Evolutionary conservation across 192 early-diverging fungal species (phyloP).

Genomic region (Dissophora ornata): DNA sequence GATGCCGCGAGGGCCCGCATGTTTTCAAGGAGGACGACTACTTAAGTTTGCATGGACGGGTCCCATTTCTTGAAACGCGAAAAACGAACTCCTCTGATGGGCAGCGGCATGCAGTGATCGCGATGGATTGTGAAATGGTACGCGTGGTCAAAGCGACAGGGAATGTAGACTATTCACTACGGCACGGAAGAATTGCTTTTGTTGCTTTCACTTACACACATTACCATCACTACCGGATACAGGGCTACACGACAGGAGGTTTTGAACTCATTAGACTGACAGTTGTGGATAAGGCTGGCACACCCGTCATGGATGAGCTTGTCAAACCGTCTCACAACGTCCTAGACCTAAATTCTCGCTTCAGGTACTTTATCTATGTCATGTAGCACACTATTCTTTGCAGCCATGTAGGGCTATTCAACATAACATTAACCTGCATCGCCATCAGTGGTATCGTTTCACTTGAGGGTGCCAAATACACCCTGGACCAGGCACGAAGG

Average conservation of each 20-base stretch:
- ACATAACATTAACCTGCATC: too few relatives aligned
- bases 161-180: too few relatives aligned
- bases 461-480: conserved; percentile 59
- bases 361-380: conserved; percentile 40
- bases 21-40: conserved; percentile 71
- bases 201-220: too few relatives aligned
- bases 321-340: conserved; percentile 63
- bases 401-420: not conserved
- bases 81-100: conserved; percentile 10
- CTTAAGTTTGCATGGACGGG: conserved; percentile 54
- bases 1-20: conserved; percentile 71
- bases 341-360: conserved; percentile 71
- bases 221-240: not conserved
- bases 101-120: conserved; percentile 54
- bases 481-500: conserved; percentile 58
- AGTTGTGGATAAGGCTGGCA: conserved; percentile 60
- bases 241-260: conserved; percentile 75
- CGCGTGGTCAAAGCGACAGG: too few relatives aligned
- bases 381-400: not conserved
- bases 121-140: conserved; percentile 83
- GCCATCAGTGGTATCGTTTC: conserved; percentile 61
- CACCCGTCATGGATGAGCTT: conserved; percentile 69
- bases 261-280: conserved; percentile 75
- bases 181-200: not conserved
- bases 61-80: conserved; percentile 56